These are phyloP conservation scores for Trametes versicolor DNA, from an alignment of 1,284 basidiomycete genomes.

Conservation along the genomic window DNA sequence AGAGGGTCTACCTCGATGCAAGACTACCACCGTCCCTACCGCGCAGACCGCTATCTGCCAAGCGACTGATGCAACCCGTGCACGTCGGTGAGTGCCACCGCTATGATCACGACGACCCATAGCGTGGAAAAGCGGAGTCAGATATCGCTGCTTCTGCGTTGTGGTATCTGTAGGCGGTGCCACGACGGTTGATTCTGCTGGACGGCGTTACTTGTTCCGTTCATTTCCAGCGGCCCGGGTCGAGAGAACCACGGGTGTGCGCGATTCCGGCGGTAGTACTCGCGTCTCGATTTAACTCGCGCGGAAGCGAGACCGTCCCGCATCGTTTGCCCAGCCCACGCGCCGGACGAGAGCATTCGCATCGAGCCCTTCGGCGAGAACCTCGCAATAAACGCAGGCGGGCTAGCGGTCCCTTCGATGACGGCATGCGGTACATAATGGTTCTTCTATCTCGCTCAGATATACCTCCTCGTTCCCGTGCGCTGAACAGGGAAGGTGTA, in stretches of 20 bases:
- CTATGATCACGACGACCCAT: not conserved
- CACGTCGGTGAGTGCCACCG: not conserved
- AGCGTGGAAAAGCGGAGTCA: slow-evolving; percentile 4
- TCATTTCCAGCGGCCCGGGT: not conserved
- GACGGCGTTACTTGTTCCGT: not conserved
- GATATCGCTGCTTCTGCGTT: not conserved
- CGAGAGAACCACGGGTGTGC: not conserved
- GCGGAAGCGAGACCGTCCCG: not conserved
- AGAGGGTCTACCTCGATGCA: not conserved
- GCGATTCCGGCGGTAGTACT: not conserved
- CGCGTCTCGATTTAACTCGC: not conserved
- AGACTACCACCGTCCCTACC: not conserved
- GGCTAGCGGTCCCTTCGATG: not conserved
- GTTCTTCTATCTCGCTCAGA: not conserved
- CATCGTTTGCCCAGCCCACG: not conserved
- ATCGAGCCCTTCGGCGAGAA: too few relatives aligned
- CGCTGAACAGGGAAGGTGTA: too few relatives aligned
- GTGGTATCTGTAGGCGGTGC: slow-evolving; percentile 6
- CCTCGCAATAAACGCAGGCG: too few relatives aligned
- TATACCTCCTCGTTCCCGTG: not conserved
- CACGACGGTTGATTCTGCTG: not conserved
- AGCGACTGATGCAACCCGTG: not conserved
- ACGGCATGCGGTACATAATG: not conserved
- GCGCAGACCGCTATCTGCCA: too few relatives aligned
- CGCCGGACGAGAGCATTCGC: not conserved